phyloP scores from a whole-genome alignment of 805 yeast species.

The Metschnikowia vanudenii region DNA sequence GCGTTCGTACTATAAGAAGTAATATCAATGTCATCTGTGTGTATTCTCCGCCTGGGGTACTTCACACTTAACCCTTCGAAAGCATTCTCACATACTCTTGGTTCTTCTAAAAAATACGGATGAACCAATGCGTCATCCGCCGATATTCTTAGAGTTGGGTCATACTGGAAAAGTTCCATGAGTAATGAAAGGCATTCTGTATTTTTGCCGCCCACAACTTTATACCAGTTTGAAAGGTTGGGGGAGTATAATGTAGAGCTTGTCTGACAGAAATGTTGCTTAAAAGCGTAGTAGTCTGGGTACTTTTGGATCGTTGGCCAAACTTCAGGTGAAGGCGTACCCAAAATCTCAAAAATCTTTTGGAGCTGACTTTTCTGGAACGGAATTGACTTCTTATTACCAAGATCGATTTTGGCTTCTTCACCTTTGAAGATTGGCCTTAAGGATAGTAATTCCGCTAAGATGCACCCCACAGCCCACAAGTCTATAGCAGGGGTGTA shows the following conservation, averaged over 20 bases:
- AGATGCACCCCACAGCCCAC: constrained; percentile 95
- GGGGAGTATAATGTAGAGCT: constrained; percentile 53
- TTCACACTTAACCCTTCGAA: constrained; percentile 71
- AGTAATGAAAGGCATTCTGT: constrained; percentile 66
- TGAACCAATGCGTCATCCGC: constrained; percentile 77
- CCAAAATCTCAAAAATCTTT: constrained; percentile 88
- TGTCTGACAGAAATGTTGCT: constrained; percentile 48
- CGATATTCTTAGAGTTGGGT: constrained; percentile 75
- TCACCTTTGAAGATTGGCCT: constrained; percentile 97
- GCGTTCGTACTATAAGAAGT: constrained; percentile 28
- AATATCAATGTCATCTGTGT: constrained; percentile 84
- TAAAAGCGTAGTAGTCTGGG: constrained; percentile 67
- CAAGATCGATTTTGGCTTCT: constrained; percentile 86
- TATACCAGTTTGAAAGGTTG: constrained; percentile 82
- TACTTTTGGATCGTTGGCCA: constrained; percentile 81
- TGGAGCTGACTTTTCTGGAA: constrained; percentile 91
- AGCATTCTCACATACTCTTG: constrained; percentile 69
- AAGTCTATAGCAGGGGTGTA: constrained; percentile 89
- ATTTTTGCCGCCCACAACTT: constrained; percentile 73
- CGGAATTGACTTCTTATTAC: constrained; percentile 84
- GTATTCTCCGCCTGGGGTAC: constrained; percentile 85
- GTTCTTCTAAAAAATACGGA: constrained; percentile 71
- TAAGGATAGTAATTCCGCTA: constrained; percentile 85
- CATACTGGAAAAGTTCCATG: constrained; percentile 68
- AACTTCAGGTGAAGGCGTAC: constrained; percentile 73